These are phyloP conservation scores for Fusarium veterinarium DNA, from an alignment of 2,329 filamentous ascomycete genomes.

Conservation along the genomic window DNA sequence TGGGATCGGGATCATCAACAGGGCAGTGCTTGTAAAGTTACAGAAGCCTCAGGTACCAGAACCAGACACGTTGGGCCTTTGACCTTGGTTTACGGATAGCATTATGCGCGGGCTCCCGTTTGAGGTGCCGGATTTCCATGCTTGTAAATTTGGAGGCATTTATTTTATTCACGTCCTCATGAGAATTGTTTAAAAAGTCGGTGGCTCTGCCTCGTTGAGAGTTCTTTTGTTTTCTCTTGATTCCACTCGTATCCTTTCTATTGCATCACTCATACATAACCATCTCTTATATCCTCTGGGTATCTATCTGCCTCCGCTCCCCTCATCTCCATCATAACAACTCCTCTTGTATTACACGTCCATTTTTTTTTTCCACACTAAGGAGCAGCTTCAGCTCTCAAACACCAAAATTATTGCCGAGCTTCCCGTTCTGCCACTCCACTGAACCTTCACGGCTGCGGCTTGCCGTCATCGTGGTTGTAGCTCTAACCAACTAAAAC, in stretches of 20 bases:
- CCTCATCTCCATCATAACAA: background rate
- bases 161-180: slow-evolving; percentile 22
- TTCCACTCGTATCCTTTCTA: background rate
- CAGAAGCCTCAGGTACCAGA: slow-evolving; percentile 23
- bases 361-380: background rate
- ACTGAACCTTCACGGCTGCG: slow-evolving; percentile 21
- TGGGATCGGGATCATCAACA: slow-evolving; percentile 1
- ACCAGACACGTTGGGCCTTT: background rate
- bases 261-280: background rate
- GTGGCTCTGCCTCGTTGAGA: slow-evolving; percentile 18
- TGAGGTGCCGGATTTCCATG: slow-evolving; percentile 28
- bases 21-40: slow-evolving; percentile 22
- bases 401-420: slow-evolving; percentile 6
- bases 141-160: slow-evolving; percentile 17
- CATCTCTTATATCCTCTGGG: background rate
- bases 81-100: background rate
- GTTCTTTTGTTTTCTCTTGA: background rate
- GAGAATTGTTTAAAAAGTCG: slow-evolving; percentile 36
- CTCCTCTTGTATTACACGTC: slow-evolving; percentile 10
- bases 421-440: slow-evolving; percentile 29
- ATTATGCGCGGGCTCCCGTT: slow-evolving; percentile 9
- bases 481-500: slow-evolving; percentile 23
- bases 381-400: background rate
- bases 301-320: background rate
- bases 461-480: slow-evolving; percentile 32